phyloP scores from a whole-genome alignment of 2,329 filamentous ascomycete genomes.

The Aspergillus brasiliensis region DNA sequence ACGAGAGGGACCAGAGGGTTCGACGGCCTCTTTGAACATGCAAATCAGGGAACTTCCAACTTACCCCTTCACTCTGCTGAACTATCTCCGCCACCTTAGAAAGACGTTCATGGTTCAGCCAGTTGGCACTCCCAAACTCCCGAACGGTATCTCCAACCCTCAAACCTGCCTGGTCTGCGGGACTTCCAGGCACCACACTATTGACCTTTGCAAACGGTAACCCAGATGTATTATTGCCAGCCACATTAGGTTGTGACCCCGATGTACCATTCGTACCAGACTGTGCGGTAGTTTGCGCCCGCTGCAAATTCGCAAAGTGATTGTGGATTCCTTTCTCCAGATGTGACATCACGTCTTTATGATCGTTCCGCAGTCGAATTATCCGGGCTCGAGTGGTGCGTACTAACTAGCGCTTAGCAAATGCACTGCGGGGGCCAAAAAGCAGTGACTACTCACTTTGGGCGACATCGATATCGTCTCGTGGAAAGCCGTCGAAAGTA shows the following conservation, averaged over 20 bases:
- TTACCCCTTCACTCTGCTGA: conserved; percentile 83
- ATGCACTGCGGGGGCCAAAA: background rate
- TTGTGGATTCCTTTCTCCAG: conserved; percentile 87
- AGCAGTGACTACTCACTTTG: conserved; percentile 66
- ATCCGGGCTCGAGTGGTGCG: conserved; percentile 91
- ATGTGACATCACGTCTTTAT: conserved; percentile 80
- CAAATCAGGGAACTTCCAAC: conserved; percentile 37
- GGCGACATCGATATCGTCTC: conserved; percentile 90
- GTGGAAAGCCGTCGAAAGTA: conserved; percentile 87
- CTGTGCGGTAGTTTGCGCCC: conserved; percentile 48
- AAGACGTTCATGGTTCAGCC: conserved; percentile 81
- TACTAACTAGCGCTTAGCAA: conserved; percentile 56
- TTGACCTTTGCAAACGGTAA: conserved; percentile 88
- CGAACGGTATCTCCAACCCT: conserved; percentile 78
- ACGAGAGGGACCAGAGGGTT: background rate
- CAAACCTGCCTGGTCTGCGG: conserved; percentile 80
- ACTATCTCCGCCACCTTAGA: conserved; percentile 87
- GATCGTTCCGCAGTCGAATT: conserved; percentile 87
- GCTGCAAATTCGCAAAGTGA: conserved; percentile 75
- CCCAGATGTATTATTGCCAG: conserved; percentile 43
- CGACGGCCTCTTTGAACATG: too few species aligned
- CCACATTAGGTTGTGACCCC: conserved; percentile 23
- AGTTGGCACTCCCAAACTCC: conserved; percentile 82
- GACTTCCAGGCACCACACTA: conserved; percentile 73
- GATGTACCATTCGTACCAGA: conserved; percentile 27